phyloP scores from a whole-genome alignment of 208 protist species.

The Crithidia bombi region DNA sequence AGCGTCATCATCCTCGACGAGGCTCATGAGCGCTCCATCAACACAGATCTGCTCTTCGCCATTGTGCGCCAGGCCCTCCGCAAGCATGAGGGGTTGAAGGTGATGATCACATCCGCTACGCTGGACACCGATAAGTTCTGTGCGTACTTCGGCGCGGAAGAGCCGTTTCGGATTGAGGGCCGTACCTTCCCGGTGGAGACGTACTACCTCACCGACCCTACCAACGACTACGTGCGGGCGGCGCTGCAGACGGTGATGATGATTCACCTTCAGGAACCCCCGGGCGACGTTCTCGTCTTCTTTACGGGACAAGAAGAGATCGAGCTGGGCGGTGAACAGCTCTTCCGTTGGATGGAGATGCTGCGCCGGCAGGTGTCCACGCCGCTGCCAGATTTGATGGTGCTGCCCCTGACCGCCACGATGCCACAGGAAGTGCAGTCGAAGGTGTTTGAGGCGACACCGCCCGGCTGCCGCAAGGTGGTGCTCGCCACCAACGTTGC shows the following conservation, averaged over 20 bases:
- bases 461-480: conserved; percentile 93
- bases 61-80: conserved; percentile 95
- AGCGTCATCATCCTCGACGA: conserved; percentile 99
- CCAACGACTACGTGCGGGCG: conserved; percentile 97
- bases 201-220: conserved; percentile 93
- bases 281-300: conserved; percentile 99
- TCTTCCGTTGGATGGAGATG: conserved; percentile 92
- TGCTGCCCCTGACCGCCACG: conserved; percentile 98
- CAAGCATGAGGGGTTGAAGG: conserved; percentile 95
- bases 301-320: conserved; percentile 99
- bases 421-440: conserved; percentile 99
- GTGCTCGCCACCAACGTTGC: conserved; percentile 99
- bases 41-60: conserved; percentile 99
- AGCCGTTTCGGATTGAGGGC: conserved; percentile 98
- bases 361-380: conserved; percentile 56
- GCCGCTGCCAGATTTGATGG: conserved; percentile 92
- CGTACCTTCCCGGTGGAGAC: conserved; percentile 98
- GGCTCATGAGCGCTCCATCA: conserved; percentile 99
- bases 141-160: conserved; percentile 96
- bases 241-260: conserved; percentile 98
- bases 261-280: conserved; percentile 97
- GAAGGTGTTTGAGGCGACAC: conserved; percentile 97
- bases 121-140: conserved; percentile 99
- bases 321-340: conserved; percentile 97
- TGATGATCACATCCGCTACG: conserved; percentile 99